Evolutionary conservation across 2,329 filamentous ascomycete species (phyloP), one percentile per base, ranked within the genome.

Genomic region (Kalmusia sp.): DNA sequence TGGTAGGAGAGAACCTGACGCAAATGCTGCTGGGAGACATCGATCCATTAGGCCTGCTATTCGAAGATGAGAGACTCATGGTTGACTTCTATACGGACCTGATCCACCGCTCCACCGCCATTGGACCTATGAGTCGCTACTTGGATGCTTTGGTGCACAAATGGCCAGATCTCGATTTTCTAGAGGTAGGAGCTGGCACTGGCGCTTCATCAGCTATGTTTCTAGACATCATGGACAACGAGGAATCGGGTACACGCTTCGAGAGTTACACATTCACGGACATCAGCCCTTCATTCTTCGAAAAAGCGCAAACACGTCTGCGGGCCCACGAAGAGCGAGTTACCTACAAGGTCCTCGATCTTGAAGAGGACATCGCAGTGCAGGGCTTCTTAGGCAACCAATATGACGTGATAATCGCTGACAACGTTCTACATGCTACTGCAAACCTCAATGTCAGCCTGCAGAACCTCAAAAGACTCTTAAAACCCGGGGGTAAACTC

Each of bases 101-200:
- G 3, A 11, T 38, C 9, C 2, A 31, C 6, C 3, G 12, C 3
- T 43, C 37, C 9, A 15, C 6, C 24, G 3, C 48, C 14, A 9
- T 24, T 22, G 7, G 28, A 9, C 11, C 34, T 22, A 17, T 52
- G 6, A n/a, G 44, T 3, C 11, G 21, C 3, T 55, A 52, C 30
- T 7, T 58, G 6, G 51, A 55, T n/a, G 14, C 6, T 19, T 38
- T 58, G 6, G 48, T 37, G 11, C 51, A 58, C 30, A 58, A 58
- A 24, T 9, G 12, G 4, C 52, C 51, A 14, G 24, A 28, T 21
- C 33, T 63, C 2, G 19, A 31, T 5, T 6, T 44, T 19, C 25
- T 44, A 2, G 40, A 44, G 14, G 21, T 44, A 6, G 40, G 40
- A 19, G 40, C 40, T 12, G 40, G 40, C n/a, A 44, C 40, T 6